Evolutionary conservation across 352 stramenopile genomes (phyloP).

Genomic region (Pythium grandisporangium): DNA sequence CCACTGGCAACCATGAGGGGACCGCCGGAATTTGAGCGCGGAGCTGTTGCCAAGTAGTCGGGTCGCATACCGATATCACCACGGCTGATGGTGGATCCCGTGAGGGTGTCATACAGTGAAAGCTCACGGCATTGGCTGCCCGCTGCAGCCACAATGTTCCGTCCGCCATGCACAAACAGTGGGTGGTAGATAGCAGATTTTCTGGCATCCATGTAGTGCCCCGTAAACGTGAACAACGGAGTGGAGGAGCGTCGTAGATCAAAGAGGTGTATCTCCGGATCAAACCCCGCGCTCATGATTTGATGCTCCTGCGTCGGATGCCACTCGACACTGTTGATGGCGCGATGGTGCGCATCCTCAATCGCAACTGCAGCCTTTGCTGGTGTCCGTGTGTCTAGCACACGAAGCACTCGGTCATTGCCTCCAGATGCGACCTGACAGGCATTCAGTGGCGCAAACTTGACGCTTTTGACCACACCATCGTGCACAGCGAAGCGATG

Average conservation of each 20-base stretch:
- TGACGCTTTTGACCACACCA: slow-evolving; percentile 38
- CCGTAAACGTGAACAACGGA: slow-evolving; percentile 26
- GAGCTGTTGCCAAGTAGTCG: slow-evolving; percentile 23
- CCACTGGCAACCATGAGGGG: slow-evolving; percentile 21
- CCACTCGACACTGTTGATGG: slow-evolving; percentile 50
- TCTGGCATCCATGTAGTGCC: slow-evolving; percentile 9
- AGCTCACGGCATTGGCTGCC: slow-evolving; percentile 11
- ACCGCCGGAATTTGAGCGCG: slow-evolving; percentile 22
- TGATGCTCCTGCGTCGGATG: slow-evolving; percentile 33
- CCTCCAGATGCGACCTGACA: slow-evolving; percentile 30
- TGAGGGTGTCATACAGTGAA: slow-evolving; percentile 21
- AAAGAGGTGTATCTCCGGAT: slow-evolving; percentile 34
- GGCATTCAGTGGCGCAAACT: slow-evolving; percentile 14
- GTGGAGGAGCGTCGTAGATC: slow-evolving; percentile 23
- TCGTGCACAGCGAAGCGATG: slow-evolving; percentile 26
- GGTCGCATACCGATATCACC: slow-evolving; percentile 18
- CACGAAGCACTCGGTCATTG: slow-evolving; percentile 29
- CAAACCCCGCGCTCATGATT: slow-evolving; percentile 34
- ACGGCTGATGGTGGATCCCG: slow-evolving; percentile 24
- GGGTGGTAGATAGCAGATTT: slow-evolving; percentile 38
- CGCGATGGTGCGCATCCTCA: slow-evolving; percentile 18
- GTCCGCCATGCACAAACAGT: slow-evolving; percentile 24
- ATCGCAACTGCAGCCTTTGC: slow-evolving; percentile 10
- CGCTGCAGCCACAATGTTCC: slow-evolving; percentile 18
- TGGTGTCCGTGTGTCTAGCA: slow-evolving; percentile 20